Evolutionary conservation across 768 basidiomycete genomes (phyloP).

Genomic region (Chalciporus chontae): DNA sequence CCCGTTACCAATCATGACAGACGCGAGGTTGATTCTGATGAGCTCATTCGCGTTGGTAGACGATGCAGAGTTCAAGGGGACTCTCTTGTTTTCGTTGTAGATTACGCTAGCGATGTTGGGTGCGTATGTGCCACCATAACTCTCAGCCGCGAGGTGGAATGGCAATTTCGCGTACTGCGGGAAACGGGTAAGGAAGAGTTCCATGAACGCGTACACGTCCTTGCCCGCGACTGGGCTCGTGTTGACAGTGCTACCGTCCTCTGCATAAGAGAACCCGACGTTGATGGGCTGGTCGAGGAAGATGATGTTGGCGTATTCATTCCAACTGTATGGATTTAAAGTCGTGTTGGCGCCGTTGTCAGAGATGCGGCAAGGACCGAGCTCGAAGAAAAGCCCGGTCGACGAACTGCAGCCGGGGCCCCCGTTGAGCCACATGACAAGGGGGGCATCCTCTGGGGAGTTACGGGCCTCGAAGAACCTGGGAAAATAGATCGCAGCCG

Average conservation of each 20-base stretch:
- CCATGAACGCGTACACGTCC: slow-evolving; percentile 85
- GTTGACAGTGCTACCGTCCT: slow-evolving; percentile 69
- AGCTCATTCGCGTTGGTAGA: slow-evolving; percentile 38
- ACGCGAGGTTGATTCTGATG: slow-evolving; percentile 74
- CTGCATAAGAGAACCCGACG: slow-evolving; percentile 87
- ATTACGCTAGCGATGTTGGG: slow-evolving; percentile 86
- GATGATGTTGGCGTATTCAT: slow-evolving; percentile 57
- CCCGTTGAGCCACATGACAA: slow-evolving; percentile 90
- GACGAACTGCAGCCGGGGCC: slow-evolving; percentile 71
- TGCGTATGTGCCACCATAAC: slow-evolving; percentile 75
- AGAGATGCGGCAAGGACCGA: slow-evolving; percentile 80
- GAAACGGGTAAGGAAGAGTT: slow-evolving; percentile 77
- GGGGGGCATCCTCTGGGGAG: slow-evolving; percentile 71
- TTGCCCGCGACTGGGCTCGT: slow-evolving; percentile 83
- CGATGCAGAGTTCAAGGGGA: slow-evolving; percentile 41
- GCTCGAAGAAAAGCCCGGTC: slow-evolving; percentile 86
- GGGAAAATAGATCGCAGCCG: not conserved
- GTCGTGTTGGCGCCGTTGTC: slow-evolving; percentile 68
- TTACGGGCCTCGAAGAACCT: slow-evolving; percentile 89
- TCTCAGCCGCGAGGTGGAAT: slow-evolving; percentile 81
- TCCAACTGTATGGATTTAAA: slow-evolving; percentile 84
- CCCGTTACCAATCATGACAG: slow-evolving; percentile 85
- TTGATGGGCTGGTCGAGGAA: slow-evolving; percentile 76
- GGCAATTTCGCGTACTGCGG: slow-evolving; percentile 64
- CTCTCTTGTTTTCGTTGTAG: slow-evolving; percentile 68